Conservation (phyloP, 441 rosid species). For the Corymbia citriodora region DNA sequence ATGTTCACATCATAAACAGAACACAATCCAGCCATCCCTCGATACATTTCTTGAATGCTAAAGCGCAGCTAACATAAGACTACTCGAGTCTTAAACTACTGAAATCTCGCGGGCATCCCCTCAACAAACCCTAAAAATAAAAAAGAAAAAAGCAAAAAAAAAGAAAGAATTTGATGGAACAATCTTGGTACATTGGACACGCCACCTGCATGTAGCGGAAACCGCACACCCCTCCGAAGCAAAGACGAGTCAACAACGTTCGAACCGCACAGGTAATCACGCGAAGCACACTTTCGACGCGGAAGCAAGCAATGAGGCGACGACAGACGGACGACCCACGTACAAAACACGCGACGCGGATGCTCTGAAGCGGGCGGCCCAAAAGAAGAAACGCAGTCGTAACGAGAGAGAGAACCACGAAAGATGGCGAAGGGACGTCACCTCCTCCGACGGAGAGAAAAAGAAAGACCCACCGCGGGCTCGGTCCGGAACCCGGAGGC, state of each 20-base stretch:
- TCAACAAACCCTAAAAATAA: background rate
- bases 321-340: background rate
- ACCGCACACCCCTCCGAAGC: background rate
- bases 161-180: background rate
- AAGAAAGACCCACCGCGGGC: background rate
- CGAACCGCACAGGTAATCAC: background rate
- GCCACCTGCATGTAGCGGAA: background rate
- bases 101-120: background rate
- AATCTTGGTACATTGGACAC: background rate
- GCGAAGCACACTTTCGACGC: background rate
- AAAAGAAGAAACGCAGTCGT: background rate
- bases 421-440: background rate
- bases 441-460: background rate
- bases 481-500: background rate
- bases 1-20: background rate
- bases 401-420: background rate
- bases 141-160: background rate
- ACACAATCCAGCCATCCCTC: background rate
- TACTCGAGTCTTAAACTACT: background rate
- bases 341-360: background rate
- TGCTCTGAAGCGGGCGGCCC: background rate
- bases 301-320: background rate
- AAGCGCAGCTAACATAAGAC: background rate
- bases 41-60: background rate
- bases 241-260: background rate